Conservation (phyloP, 1,139 yeast genomes). For the Saccharomyces hybrid region DNA sequence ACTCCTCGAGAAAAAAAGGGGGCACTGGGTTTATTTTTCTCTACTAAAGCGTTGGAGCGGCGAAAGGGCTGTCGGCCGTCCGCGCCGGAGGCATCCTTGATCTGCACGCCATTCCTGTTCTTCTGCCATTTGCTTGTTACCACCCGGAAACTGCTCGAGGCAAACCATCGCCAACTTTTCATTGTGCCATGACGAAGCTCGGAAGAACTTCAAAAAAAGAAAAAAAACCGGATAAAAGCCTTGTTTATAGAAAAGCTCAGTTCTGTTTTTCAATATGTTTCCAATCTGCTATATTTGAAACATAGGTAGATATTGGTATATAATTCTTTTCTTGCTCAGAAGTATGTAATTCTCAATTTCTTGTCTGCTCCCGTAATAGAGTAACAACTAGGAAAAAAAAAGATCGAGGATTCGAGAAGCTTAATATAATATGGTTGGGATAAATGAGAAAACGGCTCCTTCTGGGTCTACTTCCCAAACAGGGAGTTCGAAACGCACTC, state of each 20-base stretch:
- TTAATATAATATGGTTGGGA: not conserved
- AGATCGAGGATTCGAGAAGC: no score
- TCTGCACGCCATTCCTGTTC: not conserved
- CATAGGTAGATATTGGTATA: not conserved
- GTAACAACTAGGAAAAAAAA: not conserved
- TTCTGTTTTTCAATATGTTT: not conserved
- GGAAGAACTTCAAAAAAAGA: not conserved
- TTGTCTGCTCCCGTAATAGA: no score
- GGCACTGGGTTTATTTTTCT: not conserved
- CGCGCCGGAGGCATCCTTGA: not conserved
- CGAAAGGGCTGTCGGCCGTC: not conserved
- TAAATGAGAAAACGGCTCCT: not conserved
- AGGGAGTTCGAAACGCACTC: not conserved
- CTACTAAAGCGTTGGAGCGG: no score
- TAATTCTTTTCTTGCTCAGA: not conserved
- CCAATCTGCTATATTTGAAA: not conserved
- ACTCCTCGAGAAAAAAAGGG: not conserved
- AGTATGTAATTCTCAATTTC: not conserved
- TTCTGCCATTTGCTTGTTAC: not conserved
- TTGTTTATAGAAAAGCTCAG: not conserved
- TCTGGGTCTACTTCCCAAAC: not conserved
- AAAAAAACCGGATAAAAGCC: not conserved
- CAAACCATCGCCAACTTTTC: not conserved
- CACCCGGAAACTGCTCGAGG: not conserved
- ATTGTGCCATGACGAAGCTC: not conserved